A percentile compares a stretch with the other conserved stretches of the same genome.
phyloP scores from a whole-genome alignment of 148 eudicot species.

The Drosera capensis region DNA sequence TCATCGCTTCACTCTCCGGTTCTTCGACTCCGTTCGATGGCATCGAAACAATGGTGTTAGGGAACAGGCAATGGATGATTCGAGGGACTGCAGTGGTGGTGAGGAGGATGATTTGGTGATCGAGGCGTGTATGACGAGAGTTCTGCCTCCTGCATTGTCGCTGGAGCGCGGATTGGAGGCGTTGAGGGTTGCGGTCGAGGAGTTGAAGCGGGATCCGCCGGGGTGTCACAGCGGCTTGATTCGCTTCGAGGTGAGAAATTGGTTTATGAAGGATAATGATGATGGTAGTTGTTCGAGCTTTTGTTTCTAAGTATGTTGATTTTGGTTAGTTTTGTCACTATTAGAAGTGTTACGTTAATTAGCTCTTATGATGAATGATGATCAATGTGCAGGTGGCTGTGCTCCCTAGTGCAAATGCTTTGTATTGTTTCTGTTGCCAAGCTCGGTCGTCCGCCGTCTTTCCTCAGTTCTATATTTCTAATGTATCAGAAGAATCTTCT shows the following conservation, averaged over 20 bases:
- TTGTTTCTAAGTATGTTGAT: too few relatives aligned
- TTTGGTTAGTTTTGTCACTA: too few relatives aligned
- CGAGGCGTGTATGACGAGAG: slow-evolving; percentile 48
- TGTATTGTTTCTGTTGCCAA: slow-evolving; percentile 67
- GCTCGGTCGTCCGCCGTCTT: slow-evolving; percentile 41
- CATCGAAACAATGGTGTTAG: too few relatives aligned
- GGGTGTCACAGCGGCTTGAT: slow-evolving; percentile 45
- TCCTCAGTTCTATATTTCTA: slow-evolving; percentile 73
- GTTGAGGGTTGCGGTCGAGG: slow-evolving; percentile 42
- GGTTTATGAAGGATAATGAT: too few relatives aligned
- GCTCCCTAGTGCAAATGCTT: slow-evolving; percentile 65
- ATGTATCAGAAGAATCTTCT: slow-evolving; percentile 30
- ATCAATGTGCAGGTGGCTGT: slow-evolving; percentile 52
- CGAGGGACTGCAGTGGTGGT: too few relatives aligned
- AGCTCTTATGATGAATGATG: not conserved
- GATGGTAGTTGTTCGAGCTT: too few relatives aligned
- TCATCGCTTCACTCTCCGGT: too few relatives aligned
- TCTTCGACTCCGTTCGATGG: too few relatives aligned
- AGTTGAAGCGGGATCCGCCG: slow-evolving; percentile 54
- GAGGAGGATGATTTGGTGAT: slow-evolving; percentile 29
- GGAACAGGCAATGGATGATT: too few relatives aligned
- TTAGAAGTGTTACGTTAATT: not conserved
- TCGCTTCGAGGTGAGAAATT: slow-evolving; percentile 75
- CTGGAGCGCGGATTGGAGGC: slow-evolving; percentile 51
- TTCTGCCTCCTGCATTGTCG: slow-evolving; percentile 65